phyloP scores from a whole-genome alignment of 1,284 basidiomycete genomes.

The Cutaneotrichosporon daszewskae region DNA sequence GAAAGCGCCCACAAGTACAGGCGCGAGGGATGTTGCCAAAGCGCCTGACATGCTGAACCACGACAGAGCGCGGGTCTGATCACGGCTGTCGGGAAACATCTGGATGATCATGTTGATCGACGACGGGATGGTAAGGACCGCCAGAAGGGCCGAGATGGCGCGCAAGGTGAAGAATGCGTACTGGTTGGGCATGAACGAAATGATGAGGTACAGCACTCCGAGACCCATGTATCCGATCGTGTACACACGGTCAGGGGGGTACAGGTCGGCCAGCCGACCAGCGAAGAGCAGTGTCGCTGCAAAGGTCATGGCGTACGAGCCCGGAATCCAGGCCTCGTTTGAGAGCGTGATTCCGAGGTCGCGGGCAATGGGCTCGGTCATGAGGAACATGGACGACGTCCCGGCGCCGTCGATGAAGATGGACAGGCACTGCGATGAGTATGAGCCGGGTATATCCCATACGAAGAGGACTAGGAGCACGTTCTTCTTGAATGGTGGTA shows the following conservation, averaged over 20 bases:
- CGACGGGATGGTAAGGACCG: conserved; percentile 41
- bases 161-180: conserved; percentile 44
- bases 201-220: conserved; percentile 42
- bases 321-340: conserved; percentile 41
- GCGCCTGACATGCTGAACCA: conserved; percentile 43
- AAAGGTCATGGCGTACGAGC: conserved; percentile 29
- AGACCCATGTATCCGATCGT: conserved; percentile 38
- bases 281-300: conserved; percentile 39
- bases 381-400: conserved; percentile 39
- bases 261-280: conserved; percentile 40
- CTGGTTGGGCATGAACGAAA: conserved; percentile 42
- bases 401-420: conserved; percentile 41
- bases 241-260: conserved; percentile 38
- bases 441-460: neutral
- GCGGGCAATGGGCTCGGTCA: conserved; percentile 40
- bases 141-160: conserved; percentile 38
- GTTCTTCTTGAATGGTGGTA: conserved; percentile 26
- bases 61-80: conserved; percentile 39
- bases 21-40: conserved; percentile 25
- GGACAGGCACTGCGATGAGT: conserved; percentile 11
- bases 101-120: conserved; percentile 45
- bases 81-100: conserved; percentile 38
- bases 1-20: conserved; percentile 42
- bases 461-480: conserved; percentile 35
- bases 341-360: conserved; percentile 26